phyloP scores from a whole-genome alignment of 768 basidiomycete genomes.

The Suillus hirtellus region DNA sequence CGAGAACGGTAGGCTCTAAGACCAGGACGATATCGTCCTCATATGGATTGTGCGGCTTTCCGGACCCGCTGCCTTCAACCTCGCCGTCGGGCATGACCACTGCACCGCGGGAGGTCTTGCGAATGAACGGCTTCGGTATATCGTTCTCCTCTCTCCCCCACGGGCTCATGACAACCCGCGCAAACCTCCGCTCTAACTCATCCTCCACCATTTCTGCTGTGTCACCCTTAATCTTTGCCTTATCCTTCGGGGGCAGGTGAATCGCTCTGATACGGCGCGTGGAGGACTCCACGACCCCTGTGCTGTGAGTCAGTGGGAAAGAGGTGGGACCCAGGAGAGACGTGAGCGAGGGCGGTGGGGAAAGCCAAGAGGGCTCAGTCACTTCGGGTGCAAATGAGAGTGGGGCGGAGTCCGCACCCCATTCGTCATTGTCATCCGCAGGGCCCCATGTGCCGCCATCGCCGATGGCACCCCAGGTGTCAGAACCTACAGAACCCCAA shows the following conservation, averaged over 20 bases:
- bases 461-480: constrained; percentile 15
- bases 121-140: constrained; percentile 37
- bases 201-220: constrained; percentile 40
- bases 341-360: constrained; percentile 30
- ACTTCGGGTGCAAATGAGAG: constrained; percentile 16
- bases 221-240: background rate
- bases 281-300: constrained; percentile 67
- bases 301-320: constrained; percentile 61
- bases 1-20: constrained; percentile 45
- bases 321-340: constrained; percentile 54
- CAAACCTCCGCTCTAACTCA: constrained; percentile 47
- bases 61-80: constrained; percentile 10
- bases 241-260: constrained; percentile 36
- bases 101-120: constrained; percentile 38
- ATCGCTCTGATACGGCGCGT: constrained; percentile 57
- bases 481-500: constrained; percentile 11
- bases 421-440: constrained; percentile 14
- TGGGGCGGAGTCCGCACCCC: constrained; percentile 12
- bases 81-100: constrained; percentile 28
- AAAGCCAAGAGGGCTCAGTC: constrained; percentile 27
- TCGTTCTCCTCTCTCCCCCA: constrained; percentile 49
- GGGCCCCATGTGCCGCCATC: constrained; percentile 15
- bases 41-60: constrained; percentile 47
- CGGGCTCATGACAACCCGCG: constrained; percentile 53
- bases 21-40: constrained; percentile 62